phyloP scores from a whole-genome alignment of 257 asterid genomes.

The Solanum clarkiae region DNA sequence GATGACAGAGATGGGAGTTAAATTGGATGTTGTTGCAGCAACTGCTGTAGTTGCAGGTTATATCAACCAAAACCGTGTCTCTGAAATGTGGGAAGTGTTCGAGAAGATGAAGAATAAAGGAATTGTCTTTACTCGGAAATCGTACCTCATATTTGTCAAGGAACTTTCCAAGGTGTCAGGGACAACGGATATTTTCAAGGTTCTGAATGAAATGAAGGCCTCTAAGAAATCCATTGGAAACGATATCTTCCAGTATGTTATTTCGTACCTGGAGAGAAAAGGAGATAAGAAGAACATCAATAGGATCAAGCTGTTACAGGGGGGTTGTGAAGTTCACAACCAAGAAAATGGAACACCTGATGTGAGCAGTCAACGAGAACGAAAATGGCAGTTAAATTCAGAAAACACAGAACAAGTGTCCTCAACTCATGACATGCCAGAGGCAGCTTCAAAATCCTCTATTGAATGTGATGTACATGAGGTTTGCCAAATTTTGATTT shows the following conservation, averaged over 20 bases:
- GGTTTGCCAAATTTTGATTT: constrained; percentile 33
- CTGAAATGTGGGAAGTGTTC: constrained; percentile 51
- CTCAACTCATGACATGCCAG: not conserved
- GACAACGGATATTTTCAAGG: constrained; percentile 42
- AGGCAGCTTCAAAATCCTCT: constrained; percentile 5
- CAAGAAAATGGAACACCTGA: constrained; percentile 2
- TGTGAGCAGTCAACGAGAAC: constrained; percentile 8
- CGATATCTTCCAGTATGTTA: constrained; percentile 21
- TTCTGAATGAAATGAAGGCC: constrained; percentile 44
- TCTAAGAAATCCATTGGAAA: constrained; percentile 23
- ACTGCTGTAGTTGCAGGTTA: constrained; percentile 54
- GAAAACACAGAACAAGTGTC: constrained; percentile 8
- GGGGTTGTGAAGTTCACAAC: constrained; percentile 1
- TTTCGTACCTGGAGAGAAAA: constrained; percentile 38
- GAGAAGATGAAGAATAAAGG: constrained; percentile 46
- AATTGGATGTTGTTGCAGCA: constrained; percentile 46
- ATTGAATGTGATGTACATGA: constrained; percentile 12
- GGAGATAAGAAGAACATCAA: constrained; percentile 33
- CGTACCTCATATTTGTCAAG: constrained; percentile 37
- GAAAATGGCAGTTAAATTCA: not conserved
- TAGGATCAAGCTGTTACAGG: constrained; percentile 21
- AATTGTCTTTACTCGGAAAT: constrained; percentile 34
- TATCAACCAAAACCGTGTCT: constrained; percentile 37
- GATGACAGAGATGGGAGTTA: constrained; percentile 47
- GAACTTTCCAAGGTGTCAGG: constrained; percentile 55